These are phyloP conservation scores for Picea glauca DNA, from an alignment of 75 land plant genomes.

Conservation along the genomic window DNA sequence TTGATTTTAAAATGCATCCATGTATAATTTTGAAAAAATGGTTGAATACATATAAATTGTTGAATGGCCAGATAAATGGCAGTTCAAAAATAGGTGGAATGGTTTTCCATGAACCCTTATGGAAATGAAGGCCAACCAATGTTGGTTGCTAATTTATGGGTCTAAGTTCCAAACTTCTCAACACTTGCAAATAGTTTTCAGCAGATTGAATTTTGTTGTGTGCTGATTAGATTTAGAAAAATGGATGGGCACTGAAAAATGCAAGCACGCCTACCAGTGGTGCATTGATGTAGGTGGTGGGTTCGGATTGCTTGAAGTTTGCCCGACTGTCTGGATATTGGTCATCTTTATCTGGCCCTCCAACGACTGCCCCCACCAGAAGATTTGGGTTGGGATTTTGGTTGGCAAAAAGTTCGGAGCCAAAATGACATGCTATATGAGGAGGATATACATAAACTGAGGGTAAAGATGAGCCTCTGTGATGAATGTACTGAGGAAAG, in stretches of 20 bases:
- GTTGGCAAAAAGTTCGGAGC: constrained; percentile 46
- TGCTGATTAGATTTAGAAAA: neutral
- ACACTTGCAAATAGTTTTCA: no score
- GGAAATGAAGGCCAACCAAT: no score
- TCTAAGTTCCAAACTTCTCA: no score
- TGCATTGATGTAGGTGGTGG: constrained; percentile 84
- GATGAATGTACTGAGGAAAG: constrained; percentile 77
- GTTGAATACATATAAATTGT: no score
- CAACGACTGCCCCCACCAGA: constrained; percentile 73
- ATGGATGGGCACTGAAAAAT: constrained; percentile 24
- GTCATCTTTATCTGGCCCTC: constrained; percentile 58
- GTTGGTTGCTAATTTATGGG: no score
- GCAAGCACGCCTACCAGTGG: constrained; percentile 84
- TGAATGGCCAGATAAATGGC: no score
- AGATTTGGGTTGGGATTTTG: constrained; percentile 74
- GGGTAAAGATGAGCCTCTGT: constrained; percentile 77
- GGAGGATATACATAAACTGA: constrained; percentile 43
- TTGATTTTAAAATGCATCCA: no score
- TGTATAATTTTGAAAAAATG: no score
- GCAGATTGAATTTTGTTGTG: no score
- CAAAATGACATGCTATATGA: constrained; percentile 56
- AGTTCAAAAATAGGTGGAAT: no score
- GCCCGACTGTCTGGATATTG: constrained; percentile 58
- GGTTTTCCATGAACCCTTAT: no score
- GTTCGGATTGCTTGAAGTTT: constrained; percentile 58